These are phyloP conservation scores for Fragaria vesca DNA, from an alignment of 306 rosid genomes.

Conservation along the genomic window DNA sequence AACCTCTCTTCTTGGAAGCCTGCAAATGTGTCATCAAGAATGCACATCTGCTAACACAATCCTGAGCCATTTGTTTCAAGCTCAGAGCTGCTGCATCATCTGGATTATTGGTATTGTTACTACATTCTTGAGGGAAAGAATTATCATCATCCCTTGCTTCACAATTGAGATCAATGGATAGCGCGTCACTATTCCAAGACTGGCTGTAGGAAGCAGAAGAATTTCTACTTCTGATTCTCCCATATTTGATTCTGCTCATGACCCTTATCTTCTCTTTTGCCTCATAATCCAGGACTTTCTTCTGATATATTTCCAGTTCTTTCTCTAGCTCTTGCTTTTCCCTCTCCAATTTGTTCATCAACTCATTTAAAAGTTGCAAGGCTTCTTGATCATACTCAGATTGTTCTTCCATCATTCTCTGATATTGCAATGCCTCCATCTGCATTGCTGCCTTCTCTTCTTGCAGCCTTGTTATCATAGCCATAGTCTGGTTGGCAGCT, in stretches of 20 bases:
- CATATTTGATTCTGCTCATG: slow-evolving; percentile 54
- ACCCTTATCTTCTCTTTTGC: slow-evolving; percentile 51
- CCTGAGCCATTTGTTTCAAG: slow-evolving; percentile 67
- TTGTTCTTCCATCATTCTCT: slow-evolving; percentile 93
- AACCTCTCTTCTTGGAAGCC: slow-evolving; percentile 75
- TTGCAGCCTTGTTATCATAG: slow-evolving; percentile 87
- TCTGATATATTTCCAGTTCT: slow-evolving; percentile 56
- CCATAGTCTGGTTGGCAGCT: slow-evolving; percentile 87
- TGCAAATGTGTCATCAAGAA: slow-evolving; percentile 53
- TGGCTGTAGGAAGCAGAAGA: slow-evolving; percentile 51
- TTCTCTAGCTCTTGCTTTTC: slow-evolving; percentile 76
- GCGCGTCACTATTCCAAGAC: slow-evolving; percentile 43
- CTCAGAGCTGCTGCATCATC: slow-evolving; percentile 29
- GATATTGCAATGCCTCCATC: slow-evolving; percentile 90
- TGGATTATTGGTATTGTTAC: slow-evolving; percentile 22
- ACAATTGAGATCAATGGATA: slow-evolving; percentile 53
- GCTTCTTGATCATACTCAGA: slow-evolving; percentile 88
- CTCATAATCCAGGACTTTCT: slow-evolving; percentile 57
- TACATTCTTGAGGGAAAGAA: slow-evolving; percentile 29
- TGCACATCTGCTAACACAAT: slow-evolving; percentile 53
- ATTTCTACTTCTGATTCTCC: slow-evolving; percentile 53
- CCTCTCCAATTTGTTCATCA: slow-evolving; percentile 68
- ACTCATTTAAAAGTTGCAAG: slow-evolving; percentile 72
- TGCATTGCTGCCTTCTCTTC: slow-evolving; percentile 88
- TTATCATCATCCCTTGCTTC: slow-evolving; percentile 45